phyloP scores from a whole-genome alignment of 441 rosid genomes.

The Erodium chrysanthum region DNA sequence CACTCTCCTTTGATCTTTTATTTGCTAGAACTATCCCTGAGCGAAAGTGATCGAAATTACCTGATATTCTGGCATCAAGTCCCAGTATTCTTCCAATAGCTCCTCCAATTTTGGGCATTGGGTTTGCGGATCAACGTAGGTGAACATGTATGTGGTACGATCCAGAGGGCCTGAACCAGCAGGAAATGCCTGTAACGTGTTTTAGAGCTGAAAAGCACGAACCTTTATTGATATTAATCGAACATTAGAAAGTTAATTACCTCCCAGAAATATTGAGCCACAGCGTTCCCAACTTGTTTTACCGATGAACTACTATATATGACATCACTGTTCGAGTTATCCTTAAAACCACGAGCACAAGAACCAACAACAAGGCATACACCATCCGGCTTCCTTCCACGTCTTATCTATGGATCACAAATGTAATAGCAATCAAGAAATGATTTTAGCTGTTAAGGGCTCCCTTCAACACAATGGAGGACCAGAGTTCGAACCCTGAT shows the following conservation, averaged over 20 bases:
- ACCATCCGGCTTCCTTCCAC: constrained; percentile 84
- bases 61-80: constrained; percentile 85
- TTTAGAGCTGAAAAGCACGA: constrained; percentile 14
- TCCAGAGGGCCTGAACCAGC: constrained; percentile 84
- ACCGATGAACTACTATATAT: constrained; percentile 71
- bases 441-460: constrained; percentile 7
- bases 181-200: constrained; percentile 72
- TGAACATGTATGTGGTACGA: constrained; percentile 92
- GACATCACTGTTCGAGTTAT: constrained; percentile 70
- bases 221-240: neutral
- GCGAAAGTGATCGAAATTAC: constrained; percentile 26
- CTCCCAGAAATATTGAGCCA: constrained; percentile 91
- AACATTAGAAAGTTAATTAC: constrained; percentile 27
- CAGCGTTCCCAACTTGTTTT: constrained; percentile 52
- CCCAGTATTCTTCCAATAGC: constrained; percentile 81
- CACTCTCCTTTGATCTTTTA: no score
- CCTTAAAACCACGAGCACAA: constrained; percentile 76
- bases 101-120: constrained; percentile 73
- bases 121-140: constrained; percentile 78
- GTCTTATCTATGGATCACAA: constrained; percentile 52
- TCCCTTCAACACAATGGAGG: no score
- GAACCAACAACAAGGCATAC: constrained; percentile 94
- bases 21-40: no score
- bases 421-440: constrained; percentile 8
- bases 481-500: no score